Base-by-base conservation (phyloP, 176 grass and related monocot species). In the Oryza punctata region DNA sequence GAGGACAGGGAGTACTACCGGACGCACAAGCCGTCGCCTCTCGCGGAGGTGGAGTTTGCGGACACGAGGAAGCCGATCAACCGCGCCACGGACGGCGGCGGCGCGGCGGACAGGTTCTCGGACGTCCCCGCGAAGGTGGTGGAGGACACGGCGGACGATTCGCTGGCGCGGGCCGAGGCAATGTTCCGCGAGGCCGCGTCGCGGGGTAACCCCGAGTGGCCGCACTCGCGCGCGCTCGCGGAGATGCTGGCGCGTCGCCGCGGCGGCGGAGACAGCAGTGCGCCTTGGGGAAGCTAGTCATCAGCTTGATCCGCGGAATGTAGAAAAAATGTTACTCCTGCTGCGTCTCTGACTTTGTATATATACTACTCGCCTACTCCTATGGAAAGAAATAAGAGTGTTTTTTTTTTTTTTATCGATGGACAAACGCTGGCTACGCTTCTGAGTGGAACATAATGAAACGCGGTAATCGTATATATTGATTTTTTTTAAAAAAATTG, bases 21-120 rank as follows among this genome's bases (percentile, higher is more conserved):
- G 72, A 85, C 88, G 24, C 95, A 86, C 90, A 97, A 93, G 88
- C 88, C 95, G 72, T 97, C 95, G 67, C 81, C 92, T 33, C 69
- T 93, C 9, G 86, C 92, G 21, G 86, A 94, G 83, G 64, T 94
- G 52, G 88, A 94, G 84, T 88, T 93, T 45, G 88, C 67, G 3
- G 90, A 97, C 84, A 97, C 92, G 3, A 87, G 95, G 70, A 94
- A 97, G 70, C 90, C 95, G 32, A 54, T 91, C 26, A 85, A 45
- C 6, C 57, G 14, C 6, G 88, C 84, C 41, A 89, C 81, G 1
- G 96, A 89, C 49, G 49, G 49, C 70, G 85, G 79, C 45, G n/a
- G 23, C 12, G 87, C 77, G 8, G 25, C 41, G n/a, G 87, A 67
- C 43, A 12, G 70, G 15, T 5, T 24, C n/a, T 37, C 79, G 19